Base-by-base conservation (phyloP, 331 rosid species). In the Rosa hybrid region DNA sequence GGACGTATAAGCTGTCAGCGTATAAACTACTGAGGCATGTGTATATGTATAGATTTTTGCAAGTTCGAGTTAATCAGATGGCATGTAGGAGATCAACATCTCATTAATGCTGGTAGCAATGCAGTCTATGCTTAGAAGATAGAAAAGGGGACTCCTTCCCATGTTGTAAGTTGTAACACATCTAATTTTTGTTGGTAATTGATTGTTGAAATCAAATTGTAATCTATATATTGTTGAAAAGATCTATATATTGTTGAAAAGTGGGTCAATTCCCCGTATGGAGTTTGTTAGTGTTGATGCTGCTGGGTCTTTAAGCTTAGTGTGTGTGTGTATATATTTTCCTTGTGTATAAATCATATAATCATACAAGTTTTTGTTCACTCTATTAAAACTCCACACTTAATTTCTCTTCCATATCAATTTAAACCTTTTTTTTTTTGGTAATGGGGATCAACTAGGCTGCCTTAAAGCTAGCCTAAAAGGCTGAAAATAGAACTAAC, bases 1-100 rank as follows among this genome's bases (percentile, higher is more conserved):
- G 23, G 63, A 68, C 65, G 38, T 76, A 76, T n/a, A 46, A 59
- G 62, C 62, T 75, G 69, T 49, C 6, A 11, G 62, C 18, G 62
- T 44, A 8, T 5, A 39, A 12, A 75, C 38, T 41, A 11, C 20
- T 51, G 17, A 3, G 62, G 76, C 68, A 10, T 9, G 48, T 72
- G 5, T 41, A 50, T 41, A 64, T 50, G 68, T 51, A 16, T 9
- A 53, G 80, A 72, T 68, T 2, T 9, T 21, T 45, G 54, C 42
- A 34, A 34, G 44, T 14, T 64, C 67, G 25, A 10, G 38, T 60
- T 25, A 10, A 60, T 71, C 42, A 30, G 20, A 63, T 63, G 45
- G 62, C 10, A 63, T 18, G 63, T 44, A 30, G 44, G 2, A 45
- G 48, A 46, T 10, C 8, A 21, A 12, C 72, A 41, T 77, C 21